These are phyloP conservation scores for Nemania sp. DNA, from an alignment of 2,329 filamentous ascomycete genomes.

Conservation along the genomic window DNA sequence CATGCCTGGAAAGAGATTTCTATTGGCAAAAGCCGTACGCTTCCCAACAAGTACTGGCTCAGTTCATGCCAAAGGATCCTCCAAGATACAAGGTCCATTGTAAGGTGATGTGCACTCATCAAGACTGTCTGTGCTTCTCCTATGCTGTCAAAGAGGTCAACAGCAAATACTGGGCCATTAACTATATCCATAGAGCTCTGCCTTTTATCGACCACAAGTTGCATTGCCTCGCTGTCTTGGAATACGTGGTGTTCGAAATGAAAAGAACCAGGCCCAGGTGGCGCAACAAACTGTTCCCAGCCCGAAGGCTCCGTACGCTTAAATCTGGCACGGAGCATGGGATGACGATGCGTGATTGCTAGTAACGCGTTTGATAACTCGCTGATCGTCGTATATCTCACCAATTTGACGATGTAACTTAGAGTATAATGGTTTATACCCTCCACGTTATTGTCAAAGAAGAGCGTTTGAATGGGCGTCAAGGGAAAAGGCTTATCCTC, in stretches of 20 bases:
- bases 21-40: too few species aligned
- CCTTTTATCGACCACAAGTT: background rate
- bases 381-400: background rate
- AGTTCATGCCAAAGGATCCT: constrained; percentile 14
- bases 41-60: background rate
- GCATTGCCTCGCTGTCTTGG: background rate
- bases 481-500: constrained; percentile 7
- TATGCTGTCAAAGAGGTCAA: constrained; percentile 8
- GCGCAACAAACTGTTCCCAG: constrained; percentile 10
- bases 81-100: constrained; percentile 20
- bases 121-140: background rate
- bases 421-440: constrained; percentile 9
- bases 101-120: constrained; percentile 12
- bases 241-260: too few species aligned
- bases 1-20: too few species aligned
- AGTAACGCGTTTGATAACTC: background rate
- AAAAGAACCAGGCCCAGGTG: background rate
- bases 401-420: constrained; percentile 11
- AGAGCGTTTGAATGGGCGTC: constrained; percentile 14
- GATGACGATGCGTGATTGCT: background rate
- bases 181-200: background rate
- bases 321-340: constrained; percentile 15
- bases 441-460: constrained; percentile 1
- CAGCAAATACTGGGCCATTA: constrained; percentile 12
- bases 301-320: background rate